Evolutionary conservation across 2,329 filamentous ascomycete species (phyloP), one percentile per base, ranked within the genome.

Genomic region (Pyrenophora graminea): DNA sequence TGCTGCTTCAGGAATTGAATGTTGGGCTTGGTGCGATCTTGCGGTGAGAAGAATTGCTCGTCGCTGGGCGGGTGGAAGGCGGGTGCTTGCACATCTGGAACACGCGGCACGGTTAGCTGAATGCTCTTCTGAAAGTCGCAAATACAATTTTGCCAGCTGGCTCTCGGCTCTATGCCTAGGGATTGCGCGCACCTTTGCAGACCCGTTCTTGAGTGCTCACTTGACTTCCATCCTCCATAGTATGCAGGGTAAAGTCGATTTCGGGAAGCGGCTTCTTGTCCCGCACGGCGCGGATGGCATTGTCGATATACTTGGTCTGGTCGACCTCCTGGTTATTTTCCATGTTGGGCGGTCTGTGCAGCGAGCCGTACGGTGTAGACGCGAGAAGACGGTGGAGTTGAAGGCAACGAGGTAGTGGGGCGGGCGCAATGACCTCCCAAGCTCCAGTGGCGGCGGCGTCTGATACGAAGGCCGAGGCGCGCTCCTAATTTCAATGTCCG

Each of bases 171-270:
- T 27, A 49, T 27, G 36, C 45, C 34, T 10, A 21, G 13, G 44
- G 23, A 55, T 40, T 45, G 33, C 55, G 45, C 66, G 41, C 84
- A 97, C 94, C 94, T 91, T 97, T 99, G 83, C 93, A 96, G 56
- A 99, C 94, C 74, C 94, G 85, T 78, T 99, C 94, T 73, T 89
- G 79, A 56, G 94, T 99, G 85, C 85, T 97, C 73, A 99, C 94
- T 79, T 96, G 91, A 46, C 85, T 87, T 71, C 90, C 91, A 81
- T 99, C 94, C 76, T 99, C 94, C 93, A 97, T 97, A 57, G 89
- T 94, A 77, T 99, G 94, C 70, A 99, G 86, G 49, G 91, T 95
- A 75, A 99, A 99, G 80, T 99, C 94, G 70, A 99, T 97, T 82
- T 97, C 93, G 51, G 94, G 94, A 43, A 95, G 83, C 47, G 93